Base-by-base conservation (phyloP, 257 asterid genomes). In the Nicotiana knightiana region DNA sequence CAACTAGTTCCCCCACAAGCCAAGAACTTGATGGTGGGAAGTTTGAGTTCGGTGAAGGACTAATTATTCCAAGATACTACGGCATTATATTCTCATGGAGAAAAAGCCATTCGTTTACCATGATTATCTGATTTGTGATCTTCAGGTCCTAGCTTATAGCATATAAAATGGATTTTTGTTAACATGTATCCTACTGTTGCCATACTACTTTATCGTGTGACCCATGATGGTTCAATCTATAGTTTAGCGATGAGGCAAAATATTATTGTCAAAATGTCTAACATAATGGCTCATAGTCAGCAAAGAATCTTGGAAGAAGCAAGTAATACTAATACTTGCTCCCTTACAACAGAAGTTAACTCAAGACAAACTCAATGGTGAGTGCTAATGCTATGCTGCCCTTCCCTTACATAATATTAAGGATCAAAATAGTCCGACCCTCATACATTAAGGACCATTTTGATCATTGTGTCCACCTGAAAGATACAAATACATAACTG, bases 1-100 rank as follows among this genome's bases (percentile, higher is more conserved):
- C 48, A 39, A 39, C 48, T 39, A 39, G 48, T 39, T 39, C 48
- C 1, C 10, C 48, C 48, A 94, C 87, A 13, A 81, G 65, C 98
- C 98, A 94, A 33, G 90, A 85, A 64, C 71, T 63, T 35, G 98
- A 71, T 70, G 95, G 92, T 21, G 98, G 97, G 73, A 93, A 90
- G n/a, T 43, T 57, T 1, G 67, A n/a, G 79, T 82, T 86, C 9
- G 76, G 84, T 7, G 86, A 82, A 9, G 63, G 24, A 6, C 84
- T 55, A 28, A 82, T 75, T 51, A 96, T 85, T 84, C 84, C 83
- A 30, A 94, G 83, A 83, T 94, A 6, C 94, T 33, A 88, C 92
- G n/a, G 97, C 95, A 81, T 85, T 54, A 84, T 89, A 96, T 65
- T 89, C 87, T 32, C 93, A 88, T 83, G 87, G 86, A 61, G 62